A percentile compares a stretch with the other conserved stretches of the same genome.
These are phyloP conservation scores for Trichophyton verrucosum DNA, from an alignment of 2,329 filamentous ascomycete genomes.

Conservation along the genomic window DNA sequence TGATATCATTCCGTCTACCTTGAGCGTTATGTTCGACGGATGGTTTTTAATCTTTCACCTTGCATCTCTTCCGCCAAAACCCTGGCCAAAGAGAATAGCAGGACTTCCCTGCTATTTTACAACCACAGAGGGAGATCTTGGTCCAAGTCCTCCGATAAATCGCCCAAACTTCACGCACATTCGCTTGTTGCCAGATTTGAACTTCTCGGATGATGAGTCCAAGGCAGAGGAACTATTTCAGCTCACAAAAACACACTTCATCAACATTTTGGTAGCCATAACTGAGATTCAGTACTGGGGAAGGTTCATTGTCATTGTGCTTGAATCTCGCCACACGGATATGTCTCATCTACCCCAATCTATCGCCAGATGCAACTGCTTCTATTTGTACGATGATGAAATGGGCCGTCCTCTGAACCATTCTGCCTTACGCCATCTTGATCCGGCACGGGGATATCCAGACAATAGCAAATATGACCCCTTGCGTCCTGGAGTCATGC, in stretches of 20 bases:
- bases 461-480: constrained; percentile 9
- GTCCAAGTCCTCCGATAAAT: constrained; percentile 7
- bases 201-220: background rate
- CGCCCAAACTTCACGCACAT: constrained; percentile 4
- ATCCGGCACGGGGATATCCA: background rate
- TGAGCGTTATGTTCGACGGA: background rate
- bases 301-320: constrained; percentile 11
- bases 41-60: background rate
- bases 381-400: constrained; percentile 11
- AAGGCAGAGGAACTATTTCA: background rate
- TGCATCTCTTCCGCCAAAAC: background rate
- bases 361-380: constrained; percentile 10
- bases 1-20: constrained; percentile 1
- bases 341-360: constrained; percentile 7
- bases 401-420: constrained; percentile 3
- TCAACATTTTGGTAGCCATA: constrained; percentile 5
- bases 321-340: constrained; percentile 9
- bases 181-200: background rate
- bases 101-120: constrained; percentile 10
- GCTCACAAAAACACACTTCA: constrained; percentile 9
- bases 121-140: constrained; percentile 1
- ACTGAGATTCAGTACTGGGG: constrained; percentile 14
- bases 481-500: constrained; percentile 11
- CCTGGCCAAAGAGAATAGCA: constrained; percentile 19
- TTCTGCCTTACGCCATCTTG: background rate